Conservation (phyloP, 805 yeast species). For the Metschnikowia similis region DNA sequence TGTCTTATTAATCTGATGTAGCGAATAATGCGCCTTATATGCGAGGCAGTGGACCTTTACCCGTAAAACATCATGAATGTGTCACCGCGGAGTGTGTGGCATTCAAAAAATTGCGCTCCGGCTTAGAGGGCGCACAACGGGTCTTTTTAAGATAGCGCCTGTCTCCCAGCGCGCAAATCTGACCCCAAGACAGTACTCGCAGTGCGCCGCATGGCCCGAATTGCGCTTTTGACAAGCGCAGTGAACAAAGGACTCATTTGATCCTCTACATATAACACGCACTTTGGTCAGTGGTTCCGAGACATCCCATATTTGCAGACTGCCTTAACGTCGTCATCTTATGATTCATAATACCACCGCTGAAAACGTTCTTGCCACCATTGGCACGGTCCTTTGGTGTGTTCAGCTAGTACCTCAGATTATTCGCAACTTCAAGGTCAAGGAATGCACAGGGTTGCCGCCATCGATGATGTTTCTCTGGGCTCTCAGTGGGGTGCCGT, state of each 20-base stretch:
- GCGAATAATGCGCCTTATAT: too few relatives aligned
- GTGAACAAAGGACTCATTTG: neutral
- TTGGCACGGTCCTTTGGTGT: constrained; percentile 93
- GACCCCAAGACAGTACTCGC: neutral
- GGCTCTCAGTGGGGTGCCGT: constrained; percentile 71
- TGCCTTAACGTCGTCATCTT: neutral
- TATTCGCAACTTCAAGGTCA: constrained; percentile 63
- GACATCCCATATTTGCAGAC: neutral
- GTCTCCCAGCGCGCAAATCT: neutral
- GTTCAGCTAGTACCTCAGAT: constrained; percentile 86
- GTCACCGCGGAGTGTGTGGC: too few relatives aligned
- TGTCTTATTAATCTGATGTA: too few relatives aligned
- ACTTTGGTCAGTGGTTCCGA: neutral
- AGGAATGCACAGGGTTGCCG: constrained; percentile 84
- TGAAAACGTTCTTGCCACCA: constrained; percentile 74
- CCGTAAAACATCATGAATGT: too few relatives aligned
- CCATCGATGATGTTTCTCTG: constrained; percentile 85
- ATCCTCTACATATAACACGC: neutral
- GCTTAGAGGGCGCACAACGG: neutral
- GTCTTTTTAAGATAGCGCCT: neutral
- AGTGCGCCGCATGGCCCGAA: neutral
- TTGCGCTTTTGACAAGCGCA: neutral
- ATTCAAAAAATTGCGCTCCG: neutral
- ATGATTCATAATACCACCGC: constrained; percentile 35
- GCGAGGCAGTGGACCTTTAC: too few relatives aligned